Percentiles rank a stretch among this genome's conserved stretches.
Conservation (phyloP, 2,329 filamentous ascomycete genomes). For the Colletotrichum lini region DNA sequence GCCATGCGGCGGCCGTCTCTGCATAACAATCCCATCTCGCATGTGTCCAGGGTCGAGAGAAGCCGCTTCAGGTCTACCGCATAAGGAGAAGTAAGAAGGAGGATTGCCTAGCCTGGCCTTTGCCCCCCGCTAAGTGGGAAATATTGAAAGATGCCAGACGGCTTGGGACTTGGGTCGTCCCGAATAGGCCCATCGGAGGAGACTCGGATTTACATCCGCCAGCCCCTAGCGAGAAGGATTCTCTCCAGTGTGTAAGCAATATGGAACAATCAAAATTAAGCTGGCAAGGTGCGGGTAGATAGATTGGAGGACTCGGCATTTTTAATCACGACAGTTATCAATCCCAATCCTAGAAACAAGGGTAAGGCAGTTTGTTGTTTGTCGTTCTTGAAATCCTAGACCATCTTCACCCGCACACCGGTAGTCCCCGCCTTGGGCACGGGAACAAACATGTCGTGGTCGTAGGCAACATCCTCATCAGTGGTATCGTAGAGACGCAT, state of each 20-base stretch:
- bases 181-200: not conserved
- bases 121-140: not conserved
- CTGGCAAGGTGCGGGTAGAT: not conserved
- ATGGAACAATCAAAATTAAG: constrained; percentile 1
- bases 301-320: not conserved
- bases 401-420: constrained; percentile 34
- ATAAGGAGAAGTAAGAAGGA: no score
- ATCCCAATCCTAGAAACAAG: not conserved
- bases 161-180: not conserved
- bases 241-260: not conserved
- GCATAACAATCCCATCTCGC: constrained; percentile 14
- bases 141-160: not conserved
- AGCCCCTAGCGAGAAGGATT: not conserved
- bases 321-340: not conserved
- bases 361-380: not conserved
- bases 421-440: constrained; percentile 38
- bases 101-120: not conserved
- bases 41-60: not conserved
- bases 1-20: not conserved
- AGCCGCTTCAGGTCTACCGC: not conserved
- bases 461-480: constrained; percentile 48
- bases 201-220: not conserved
- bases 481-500: constrained; percentile 50
- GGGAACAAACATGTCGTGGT: constrained; percentile 49
- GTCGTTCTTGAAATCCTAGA: not conserved